A percentile compares a stretch with the other conserved stretches of the same genome.
phyloP scores from a whole-genome alignment of 2,329 filamentous ascomycete genomes.

The Colletotrichum sp. region DNA sequence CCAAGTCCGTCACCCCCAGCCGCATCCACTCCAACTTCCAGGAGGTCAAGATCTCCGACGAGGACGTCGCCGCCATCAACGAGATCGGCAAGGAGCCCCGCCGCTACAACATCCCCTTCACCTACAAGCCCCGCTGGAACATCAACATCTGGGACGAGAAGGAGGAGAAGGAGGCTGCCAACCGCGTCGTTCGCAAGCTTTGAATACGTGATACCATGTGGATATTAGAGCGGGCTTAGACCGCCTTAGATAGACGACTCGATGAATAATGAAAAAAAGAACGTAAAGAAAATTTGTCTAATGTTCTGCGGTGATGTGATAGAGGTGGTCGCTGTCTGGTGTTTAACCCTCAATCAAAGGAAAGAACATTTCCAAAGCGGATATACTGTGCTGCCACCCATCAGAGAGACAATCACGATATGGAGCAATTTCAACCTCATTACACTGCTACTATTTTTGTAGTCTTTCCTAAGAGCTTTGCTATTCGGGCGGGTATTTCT shows the following conservation, averaged over 20 bases:
- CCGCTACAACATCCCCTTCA: conserved; percentile 51
- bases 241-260: not conserved
- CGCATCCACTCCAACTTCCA: conserved; percentile 75
- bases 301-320: too few relatives aligned
- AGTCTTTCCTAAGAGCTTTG: too few relatives aligned
- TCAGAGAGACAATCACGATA: too few relatives aligned
- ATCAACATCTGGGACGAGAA: conserved; percentile 61
- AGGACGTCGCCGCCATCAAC: conserved; percentile 65
- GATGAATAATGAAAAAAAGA: conserved; percentile 1
- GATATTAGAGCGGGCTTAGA: not conserved
- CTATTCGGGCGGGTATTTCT: too few relatives aligned
- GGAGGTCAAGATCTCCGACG: conserved; percentile 65
- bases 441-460: too few relatives aligned
- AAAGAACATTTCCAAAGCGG: too few relatives aligned
- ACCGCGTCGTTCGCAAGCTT: conserved; percentile 49
- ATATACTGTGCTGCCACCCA: too few relatives aligned
- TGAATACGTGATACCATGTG: conserved; percentile 15
- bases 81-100: conserved; percentile 59
- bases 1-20: conserved; percentile 72
- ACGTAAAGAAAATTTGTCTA: too few relatives aligned
- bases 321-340: too few relatives aligned
- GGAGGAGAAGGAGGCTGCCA: conserved; percentile 53
- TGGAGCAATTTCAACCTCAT: too few relatives aligned
- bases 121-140: conserved; percentile 52
- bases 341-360: too few relatives aligned